Evolutionary conservation across 495 filamentous ascomycete genomes (phyloP).

Genomic region (Cetradonia linearis): DNA sequence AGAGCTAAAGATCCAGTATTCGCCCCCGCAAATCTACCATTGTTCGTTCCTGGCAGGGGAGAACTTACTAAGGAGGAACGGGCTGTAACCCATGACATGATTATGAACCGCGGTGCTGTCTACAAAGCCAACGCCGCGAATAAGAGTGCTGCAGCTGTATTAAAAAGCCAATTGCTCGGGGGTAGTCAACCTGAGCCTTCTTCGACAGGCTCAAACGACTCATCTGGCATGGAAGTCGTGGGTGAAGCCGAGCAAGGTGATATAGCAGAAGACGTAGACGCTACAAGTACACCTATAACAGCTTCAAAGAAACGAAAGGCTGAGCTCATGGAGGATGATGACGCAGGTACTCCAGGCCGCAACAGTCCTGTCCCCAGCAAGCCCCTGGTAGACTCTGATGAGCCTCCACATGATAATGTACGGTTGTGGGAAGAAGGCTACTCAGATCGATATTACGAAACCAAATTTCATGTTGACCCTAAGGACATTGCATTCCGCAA

Average conservation of each 20-base stretch:
- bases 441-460: constrained; percentile 89
- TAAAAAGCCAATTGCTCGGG: constrained; percentile 71
- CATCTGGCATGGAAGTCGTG: constrained; percentile 12
- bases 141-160: constrained; percentile 81
- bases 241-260: constrained; percentile 21
- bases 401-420: constrained; percentile 65
- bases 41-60: constrained; percentile 50
- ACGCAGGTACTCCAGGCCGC: constrained; percentile 46
- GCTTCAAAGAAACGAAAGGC: constrained; percentile 53
- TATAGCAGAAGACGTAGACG: constrained; percentile 18
- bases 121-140: constrained; percentile 77
- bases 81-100: constrained; percentile 74
- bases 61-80: constrained; percentile 51
- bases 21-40: constrained; percentile 35
- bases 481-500: constrained; percentile 78
- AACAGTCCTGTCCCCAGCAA: constrained; percentile 41
- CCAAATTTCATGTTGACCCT: constrained; percentile 85
- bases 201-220: constrained; percentile 12
- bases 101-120: constrained; percentile 66
- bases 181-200: constrained; percentile 14
- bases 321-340: constrained; percentile 51
- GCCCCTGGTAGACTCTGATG: constrained; percentile 38
- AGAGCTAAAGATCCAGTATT: constrained; percentile 27
- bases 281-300: constrained; percentile 31
- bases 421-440: constrained; percentile 93